Evolutionary conservation across 1,284 basidiomycete species (phyloP), one percentile per base, ranked within the genome.

Genomic region (Fomes fomentarius): DNA sequence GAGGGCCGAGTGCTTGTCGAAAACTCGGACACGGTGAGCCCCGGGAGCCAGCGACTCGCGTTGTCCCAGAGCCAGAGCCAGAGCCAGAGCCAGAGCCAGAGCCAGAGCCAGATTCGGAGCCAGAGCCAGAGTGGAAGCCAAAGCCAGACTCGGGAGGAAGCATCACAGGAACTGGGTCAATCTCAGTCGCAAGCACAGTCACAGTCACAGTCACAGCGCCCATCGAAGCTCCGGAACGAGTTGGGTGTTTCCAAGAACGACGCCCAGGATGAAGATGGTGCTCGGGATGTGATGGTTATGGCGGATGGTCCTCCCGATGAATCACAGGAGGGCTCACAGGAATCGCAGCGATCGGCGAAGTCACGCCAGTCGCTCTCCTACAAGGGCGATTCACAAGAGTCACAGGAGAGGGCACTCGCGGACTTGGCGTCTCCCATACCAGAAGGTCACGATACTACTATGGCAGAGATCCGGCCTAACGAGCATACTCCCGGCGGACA

Each of bases 11-110:
- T 83, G 19, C 65, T 84, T 17, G 81, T 73, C 2, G 79, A 81
- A 5, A 78, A 82, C 63, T 83, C 81, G 17, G 82, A 84, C 60
- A 76, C 75, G 0, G 80, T 69, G 15, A 71, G 67, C 3, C 63
- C 63, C 2, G 56, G 57, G 2, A 61, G 61, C 17, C 62, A 62
- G 41, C 50, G 42, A 2, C 19, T 42, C 17, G 44, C 43, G 3
- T 44, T 46, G 39, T 46, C 52, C 25, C 48, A 51, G 21, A 44
- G 43, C 21, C 50, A 53, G 43, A 40, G 34, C 1, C 54, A 58
- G 4, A 52, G 41, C 10, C 54, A 60, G 45, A 56, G 52, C 11
- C 50, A 53, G 43, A 40, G 34, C 1, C 54, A 58, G 4, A 52
- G 41, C 10, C 54, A 60, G 45, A 56, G 52, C n/a, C 51, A 57